phyloP scores from a whole-genome alignment of 2,329 filamentous ascomycete genomes.

The Ophiostoma pallidulum region DNA sequence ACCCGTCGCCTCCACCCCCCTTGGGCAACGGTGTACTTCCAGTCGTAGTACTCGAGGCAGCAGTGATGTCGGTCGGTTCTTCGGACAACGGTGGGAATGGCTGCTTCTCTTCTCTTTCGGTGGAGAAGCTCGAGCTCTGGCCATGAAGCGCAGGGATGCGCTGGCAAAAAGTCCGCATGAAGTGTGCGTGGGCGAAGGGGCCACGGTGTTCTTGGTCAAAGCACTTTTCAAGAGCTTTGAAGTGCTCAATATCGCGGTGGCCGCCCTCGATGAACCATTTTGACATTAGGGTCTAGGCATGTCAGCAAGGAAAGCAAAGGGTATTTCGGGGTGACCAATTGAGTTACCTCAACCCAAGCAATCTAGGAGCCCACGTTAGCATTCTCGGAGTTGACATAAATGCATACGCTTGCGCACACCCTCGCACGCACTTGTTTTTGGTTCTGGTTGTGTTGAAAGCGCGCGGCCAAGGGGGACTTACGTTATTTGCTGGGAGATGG shows the following conservation, averaged over 20 bases:
- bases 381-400: no score
- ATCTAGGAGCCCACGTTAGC: conserved; percentile 28
- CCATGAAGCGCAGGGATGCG: conserved; percentile 29
- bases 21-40: not conserved
- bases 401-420: no score
- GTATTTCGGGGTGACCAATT: conserved; percentile 1
- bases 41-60: conserved; percentile 5
- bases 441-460: no score
- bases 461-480: no score
- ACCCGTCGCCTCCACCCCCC: not conserved
- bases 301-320: not conserved
- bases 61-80: conserved; percentile 20
- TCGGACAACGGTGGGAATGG: conserved; percentile 22
- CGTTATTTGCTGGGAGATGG: conserved; percentile 43
- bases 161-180: conserved; percentile 52
- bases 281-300: conserved; percentile 39
- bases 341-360: conserved; percentile 47
- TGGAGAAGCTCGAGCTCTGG: conserved; percentile 16
- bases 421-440: no score
- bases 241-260: conserved; percentile 51
- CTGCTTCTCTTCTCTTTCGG: conserved; percentile 24
- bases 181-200: conserved; percentile 47
- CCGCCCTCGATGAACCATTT: conserved; percentile 57
- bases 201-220: conserved; percentile 55
- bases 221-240: conserved; percentile 51